Evolutionary conservation across 2,329 filamentous ascomycete genomes (phyloP), one percentile per base, ranked within the genome.

Genomic region (Mycosphaerella arachidis): DNA sequence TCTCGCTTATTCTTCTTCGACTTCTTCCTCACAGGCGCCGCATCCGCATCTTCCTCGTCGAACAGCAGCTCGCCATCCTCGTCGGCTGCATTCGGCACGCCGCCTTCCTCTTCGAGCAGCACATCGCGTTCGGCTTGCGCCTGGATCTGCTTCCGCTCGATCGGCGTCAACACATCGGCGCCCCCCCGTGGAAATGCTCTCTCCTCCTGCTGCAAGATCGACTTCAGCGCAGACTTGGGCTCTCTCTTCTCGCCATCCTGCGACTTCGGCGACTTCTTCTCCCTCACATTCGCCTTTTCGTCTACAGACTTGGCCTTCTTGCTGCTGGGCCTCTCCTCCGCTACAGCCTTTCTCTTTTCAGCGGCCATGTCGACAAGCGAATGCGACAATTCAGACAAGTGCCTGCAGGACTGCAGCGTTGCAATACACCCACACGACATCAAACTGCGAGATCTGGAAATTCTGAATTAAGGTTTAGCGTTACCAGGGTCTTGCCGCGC

Each of bases 111-210:
- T 76, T 97, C 94, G 72, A 93, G 94, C 43, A 95, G 79, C 45
- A 92, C 94, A 79, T 99, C 94, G 68, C 89, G 87, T 72, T 90
- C 94, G 50, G 94, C 94, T 76, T 97, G 89, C 60, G 95, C 88
- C 70, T 94, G 89, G 64, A 99, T 97, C 76, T 97, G 91, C 78
- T 96, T 97, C 73, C 95, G 90, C 75, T 99, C 94, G 55, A 99
- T 80, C 20, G 94, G 92, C 1, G 94, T 97, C 72, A 99, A 79
- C 55, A 96, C 82, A 72, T 91, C 95, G 56, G 86, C 93, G 48
- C 94, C 95, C 58, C 94, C 94, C 81, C 94, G 86, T 67, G 94
- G 93, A 70, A 99, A 99, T 48, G 93, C 82, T 35, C 87, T 87
- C 72, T 97, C 94, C 66, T 97, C 94, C 66, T 94, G 88, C 73